These are phyloP conservation scores for Salvia hispanica DNA, from an alignment of 257 asterid genomes.

Conservation along the genomic window DNA sequence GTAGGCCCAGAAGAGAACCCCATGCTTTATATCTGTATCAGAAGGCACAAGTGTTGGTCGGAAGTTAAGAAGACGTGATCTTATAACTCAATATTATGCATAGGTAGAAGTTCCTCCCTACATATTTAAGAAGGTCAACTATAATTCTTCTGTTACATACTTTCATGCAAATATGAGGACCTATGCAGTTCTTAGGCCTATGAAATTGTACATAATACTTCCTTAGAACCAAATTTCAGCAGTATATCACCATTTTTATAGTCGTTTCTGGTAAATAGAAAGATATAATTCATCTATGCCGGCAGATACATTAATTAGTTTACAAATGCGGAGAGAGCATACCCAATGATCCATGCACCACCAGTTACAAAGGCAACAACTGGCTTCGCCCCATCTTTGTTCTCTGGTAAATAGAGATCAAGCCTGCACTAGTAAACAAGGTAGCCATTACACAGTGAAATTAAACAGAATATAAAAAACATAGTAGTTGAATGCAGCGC, in stretches of 20 bases:
- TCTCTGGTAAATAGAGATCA: constrained; percentile 77
- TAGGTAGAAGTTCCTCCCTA: background rate
- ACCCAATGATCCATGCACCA: constrained; percentile 99
- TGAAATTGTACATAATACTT: background rate
- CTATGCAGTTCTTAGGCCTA: constrained; percentile 6
- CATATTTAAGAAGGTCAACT: background rate
- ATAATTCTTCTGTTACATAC: background rate
- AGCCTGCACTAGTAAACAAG: constrained; percentile 55
- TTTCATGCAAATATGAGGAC: background rate
- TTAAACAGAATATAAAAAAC: background rate
- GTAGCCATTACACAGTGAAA: constrained; percentile 9
- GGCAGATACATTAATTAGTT: constrained; percentile 2
- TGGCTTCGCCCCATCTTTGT: constrained; percentile 69
- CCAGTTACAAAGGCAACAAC: constrained; percentile 95
- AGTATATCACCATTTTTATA: background rate
- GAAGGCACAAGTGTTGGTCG: constrained; percentile 22
- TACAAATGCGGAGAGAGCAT: constrained; percentile 26
- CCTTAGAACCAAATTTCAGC: background rate
- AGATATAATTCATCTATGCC: constrained; percentile 5
- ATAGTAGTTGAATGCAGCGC: background rate
- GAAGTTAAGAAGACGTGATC: constrained; percentile 18
- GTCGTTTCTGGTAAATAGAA: background rate
- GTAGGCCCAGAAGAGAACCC: constrained; percentile 94
- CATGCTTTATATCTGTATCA: constrained; percentile 91
- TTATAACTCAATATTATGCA: constrained; percentile 3